These are phyloP conservation scores for Neurospora pannonica DNA, from an alignment of 495 filamentous ascomycete genomes.

Conservation along the genomic window DNA sequence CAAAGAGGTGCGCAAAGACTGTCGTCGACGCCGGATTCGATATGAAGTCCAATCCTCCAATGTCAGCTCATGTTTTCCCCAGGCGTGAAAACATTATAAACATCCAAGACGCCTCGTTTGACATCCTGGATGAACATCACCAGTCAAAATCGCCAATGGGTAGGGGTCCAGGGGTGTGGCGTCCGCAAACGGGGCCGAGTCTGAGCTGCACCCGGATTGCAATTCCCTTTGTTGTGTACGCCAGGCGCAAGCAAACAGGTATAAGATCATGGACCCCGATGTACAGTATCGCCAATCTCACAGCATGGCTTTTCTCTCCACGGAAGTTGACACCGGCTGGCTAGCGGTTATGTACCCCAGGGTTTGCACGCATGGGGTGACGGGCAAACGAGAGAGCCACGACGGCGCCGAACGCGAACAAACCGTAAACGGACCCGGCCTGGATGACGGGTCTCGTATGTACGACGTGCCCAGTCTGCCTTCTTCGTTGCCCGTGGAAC, in stretches of 20 bases:
- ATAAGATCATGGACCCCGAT: not conserved
- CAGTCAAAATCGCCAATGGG: not conserved
- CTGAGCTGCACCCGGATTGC: not conserved
- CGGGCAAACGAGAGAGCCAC: not conserved
- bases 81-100: not conserved
- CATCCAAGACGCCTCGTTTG: not conserved
- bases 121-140: not conserved
- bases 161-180: not conserved
- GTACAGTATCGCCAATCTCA: not conserved
- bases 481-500: not conserved
- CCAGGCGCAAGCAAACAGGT: not conserved
- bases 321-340: not conserved
- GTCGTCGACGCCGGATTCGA: not conserved
- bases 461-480: not conserved
- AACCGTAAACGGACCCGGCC: not conserved
- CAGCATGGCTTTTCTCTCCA: not conserved
- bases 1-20: not conserved
- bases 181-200: not conserved
- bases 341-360: not conserved
- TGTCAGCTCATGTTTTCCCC: not conserved
- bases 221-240: not conserved
- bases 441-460: not conserved
- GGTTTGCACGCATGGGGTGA: not conserved
- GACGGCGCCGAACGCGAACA: not conserved
- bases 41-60: not conserved